Percentiles rank a stretch among this genome's conserved stretches.
phyloP scores from a whole-genome alignment of 306 rosid genomes.

The Albizia julibrissin region DNA sequence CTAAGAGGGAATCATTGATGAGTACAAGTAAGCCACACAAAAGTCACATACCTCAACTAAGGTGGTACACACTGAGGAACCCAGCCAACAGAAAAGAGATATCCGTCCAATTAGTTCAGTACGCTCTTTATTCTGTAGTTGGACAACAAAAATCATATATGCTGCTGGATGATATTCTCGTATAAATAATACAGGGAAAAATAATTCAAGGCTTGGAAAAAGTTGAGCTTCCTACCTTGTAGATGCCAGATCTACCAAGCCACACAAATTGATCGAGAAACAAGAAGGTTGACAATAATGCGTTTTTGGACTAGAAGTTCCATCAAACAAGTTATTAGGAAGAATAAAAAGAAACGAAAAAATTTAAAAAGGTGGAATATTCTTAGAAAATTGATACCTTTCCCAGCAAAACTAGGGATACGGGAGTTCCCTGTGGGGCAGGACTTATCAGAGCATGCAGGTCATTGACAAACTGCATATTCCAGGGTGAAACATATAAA shows the following conservation, averaged over 20 bases:
- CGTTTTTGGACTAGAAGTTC: constrained; percentile 59
- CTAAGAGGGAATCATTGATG: background rate
- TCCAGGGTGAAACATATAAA: constrained; percentile 6
- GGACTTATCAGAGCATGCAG: constrained; percentile 71
- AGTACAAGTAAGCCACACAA: background rate
- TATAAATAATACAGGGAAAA: background rate
- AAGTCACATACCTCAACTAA: constrained; percentile 77
- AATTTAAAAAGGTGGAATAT: background rate
- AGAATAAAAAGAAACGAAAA: background rate
- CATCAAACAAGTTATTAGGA: constrained; percentile 10
- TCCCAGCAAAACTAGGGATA: constrained; percentile 63
- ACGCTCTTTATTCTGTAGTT: constrained; percentile 76
- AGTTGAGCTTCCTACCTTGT: constrained; percentile 44
- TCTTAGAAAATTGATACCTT: constrained; percentile 48
- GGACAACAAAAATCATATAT: constrained; percentile 25
- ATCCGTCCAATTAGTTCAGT: constrained; percentile 78
- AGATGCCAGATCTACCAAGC: constrained; percentile 73
- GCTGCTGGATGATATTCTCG: constrained; percentile 3
- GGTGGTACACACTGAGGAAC: constrained; percentile 75
- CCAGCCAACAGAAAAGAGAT: constrained; percentile 92
- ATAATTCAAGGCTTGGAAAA: background rate
- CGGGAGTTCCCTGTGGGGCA: constrained; percentile 63
- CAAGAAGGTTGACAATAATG: constrained; percentile 66
- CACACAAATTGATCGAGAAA: constrained; percentile 84
- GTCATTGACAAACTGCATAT: constrained; percentile 75